Base-by-base conservation (phyloP, 371 early-diverging fungal species). In the Mucor velutinosus region DNA sequence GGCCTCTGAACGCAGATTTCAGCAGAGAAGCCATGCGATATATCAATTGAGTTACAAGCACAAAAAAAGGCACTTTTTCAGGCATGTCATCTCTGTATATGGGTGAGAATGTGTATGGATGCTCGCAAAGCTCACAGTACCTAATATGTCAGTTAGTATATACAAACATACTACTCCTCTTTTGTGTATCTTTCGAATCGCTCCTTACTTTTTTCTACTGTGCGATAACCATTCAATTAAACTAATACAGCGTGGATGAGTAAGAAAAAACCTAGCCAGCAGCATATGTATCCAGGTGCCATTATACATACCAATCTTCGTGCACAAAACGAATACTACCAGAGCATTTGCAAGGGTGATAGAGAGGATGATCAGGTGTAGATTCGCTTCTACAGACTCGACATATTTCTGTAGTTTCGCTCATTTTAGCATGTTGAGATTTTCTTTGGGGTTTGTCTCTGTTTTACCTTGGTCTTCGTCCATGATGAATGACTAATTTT, bases 91-190 rank as follows among this genome's bases (percentile, higher is more conserved):
- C 84, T 30, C 86, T 81, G 70, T 91, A 92, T 19, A 92, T 85
- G 15, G 94, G 92, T 10, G 93, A 89, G 67, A 97, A 97, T 17
- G 86, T 70, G 70, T 91, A 97, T 39, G 78, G 83, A 74, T 93
- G 78, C 47, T 91, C 90, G 80, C 97, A 96, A 10, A 96, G 87
- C 70, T 97, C 97, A 79, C 97, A 97, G 73, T 89, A 85, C 71
- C 89, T 89, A 73, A 27, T 30, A 30, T 1, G 32, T 1, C 49
- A 17, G 30, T 19, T 12, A 45, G 8, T 55, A 23, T 23, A 10
- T 49, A 21, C 15, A 7, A 21, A 23, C 45, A 45, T 2, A 6
- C 45, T 21, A 29, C 60, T 37, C 41, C 58, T 41, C 43, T 29
- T 17, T 27, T 27, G 30, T 53, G 21, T 14, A 15, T 58, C 43